A percentile compares a stretch with the other conserved stretches of the same genome.
Evolutionary conservation across 768 basidiomycete genomes (phyloP).

Genomic region (Tephrocybe sp.): DNA sequence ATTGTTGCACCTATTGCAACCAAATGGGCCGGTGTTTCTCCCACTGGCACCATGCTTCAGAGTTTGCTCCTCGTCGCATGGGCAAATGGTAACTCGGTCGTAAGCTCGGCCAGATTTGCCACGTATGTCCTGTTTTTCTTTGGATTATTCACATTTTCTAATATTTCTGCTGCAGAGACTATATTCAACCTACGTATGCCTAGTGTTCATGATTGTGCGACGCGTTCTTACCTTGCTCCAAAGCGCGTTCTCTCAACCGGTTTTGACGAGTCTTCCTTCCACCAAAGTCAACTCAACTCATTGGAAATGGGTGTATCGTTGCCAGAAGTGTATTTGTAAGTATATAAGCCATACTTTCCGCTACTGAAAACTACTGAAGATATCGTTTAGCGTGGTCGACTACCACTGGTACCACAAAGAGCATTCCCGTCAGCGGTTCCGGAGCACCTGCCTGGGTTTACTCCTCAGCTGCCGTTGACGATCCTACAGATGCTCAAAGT

Average conservation of each 20-base stretch:
- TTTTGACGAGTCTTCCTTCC: slow-evolving; percentile 50
- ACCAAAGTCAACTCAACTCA: slow-evolving; percentile 57
- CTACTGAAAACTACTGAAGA: neutral
- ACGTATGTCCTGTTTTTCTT: slow-evolving; percentile 36
- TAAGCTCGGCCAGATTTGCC: slow-evolving; percentile 51
- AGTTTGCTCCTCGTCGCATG: slow-evolving; percentile 61
- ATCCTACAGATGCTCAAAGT: slow-evolving; percentile 49
- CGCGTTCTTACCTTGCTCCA: neutral
- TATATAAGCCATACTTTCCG: slow-evolving; percentile 8
- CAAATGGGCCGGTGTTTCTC: slow-evolving; percentile 57
- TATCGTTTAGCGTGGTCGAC: slow-evolving; percentile 35
- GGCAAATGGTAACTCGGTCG: slow-evolving; percentile 54
- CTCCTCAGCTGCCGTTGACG: slow-evolving; percentile 42
- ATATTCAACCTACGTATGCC: slow-evolving; percentile 49
- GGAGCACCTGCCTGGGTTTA: slow-evolving; percentile 54
- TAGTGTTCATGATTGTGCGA: neutral
- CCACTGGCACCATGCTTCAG: slow-evolving; percentile 54
- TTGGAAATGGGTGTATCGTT: slow-evolving; percentile 69
- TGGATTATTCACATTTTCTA: neutral
- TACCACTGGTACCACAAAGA: slow-evolving; percentile 34
- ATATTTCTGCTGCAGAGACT: slow-evolving; percentile 34
- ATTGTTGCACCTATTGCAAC: slow-evolving; percentile 54
- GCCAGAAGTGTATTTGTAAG: slow-evolving; percentile 64
- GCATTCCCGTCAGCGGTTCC: slow-evolving; percentile 31
- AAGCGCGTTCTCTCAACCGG: slow-evolving; percentile 49